Evolutionary conservation across 805 yeast species (phyloP).

Genomic region (Candida incommunis): DNA sequence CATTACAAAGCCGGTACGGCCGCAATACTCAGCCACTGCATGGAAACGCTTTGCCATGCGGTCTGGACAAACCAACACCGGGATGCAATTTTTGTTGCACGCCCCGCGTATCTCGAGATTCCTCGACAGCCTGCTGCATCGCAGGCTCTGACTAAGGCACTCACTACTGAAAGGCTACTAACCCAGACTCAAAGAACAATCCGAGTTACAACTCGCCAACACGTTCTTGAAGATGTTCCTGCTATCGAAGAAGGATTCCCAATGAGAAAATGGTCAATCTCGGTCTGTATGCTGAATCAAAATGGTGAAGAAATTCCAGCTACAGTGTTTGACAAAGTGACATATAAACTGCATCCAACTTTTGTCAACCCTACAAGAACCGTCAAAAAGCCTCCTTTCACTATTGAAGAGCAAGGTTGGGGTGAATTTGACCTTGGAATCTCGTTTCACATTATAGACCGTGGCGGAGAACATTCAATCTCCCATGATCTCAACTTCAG

Average conservation of each 20-base stretch:
- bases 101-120: too few relatives aligned
- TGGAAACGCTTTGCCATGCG: too few relatives aligned
- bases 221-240: constrained; percentile 64
- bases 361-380: constrained; percentile 79
- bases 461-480: constrained; percentile 76
- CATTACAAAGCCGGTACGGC: too few relatives aligned
- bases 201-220: constrained; percentile 77
- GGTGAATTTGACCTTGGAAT: constrained; percentile 91
- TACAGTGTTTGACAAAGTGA: constrained; percentile 76
- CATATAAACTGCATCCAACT: constrained; percentile 89
- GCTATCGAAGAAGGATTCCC: constrained; percentile 86
- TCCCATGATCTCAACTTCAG: constrained; percentile 82
- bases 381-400: constrained; percentile 71
- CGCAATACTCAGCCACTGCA: too few relatives aligned
- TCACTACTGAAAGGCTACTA: too few relatives aligned
- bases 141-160: too few relatives aligned
- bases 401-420: constrained; percentile 91
- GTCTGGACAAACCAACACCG: too few relatives aligned
- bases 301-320: constrained; percentile 80
- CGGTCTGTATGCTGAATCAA: constrained; percentile 59
- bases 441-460: constrained; percentile 61
- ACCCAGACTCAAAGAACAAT: constrained; percentile 55
- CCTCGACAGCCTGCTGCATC: too few relatives aligned
- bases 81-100: too few relatives aligned
- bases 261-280: constrained; percentile 85